Conservation (phyloP, 208 protist genomes). For the Wallacemonas sp. region DNA sequence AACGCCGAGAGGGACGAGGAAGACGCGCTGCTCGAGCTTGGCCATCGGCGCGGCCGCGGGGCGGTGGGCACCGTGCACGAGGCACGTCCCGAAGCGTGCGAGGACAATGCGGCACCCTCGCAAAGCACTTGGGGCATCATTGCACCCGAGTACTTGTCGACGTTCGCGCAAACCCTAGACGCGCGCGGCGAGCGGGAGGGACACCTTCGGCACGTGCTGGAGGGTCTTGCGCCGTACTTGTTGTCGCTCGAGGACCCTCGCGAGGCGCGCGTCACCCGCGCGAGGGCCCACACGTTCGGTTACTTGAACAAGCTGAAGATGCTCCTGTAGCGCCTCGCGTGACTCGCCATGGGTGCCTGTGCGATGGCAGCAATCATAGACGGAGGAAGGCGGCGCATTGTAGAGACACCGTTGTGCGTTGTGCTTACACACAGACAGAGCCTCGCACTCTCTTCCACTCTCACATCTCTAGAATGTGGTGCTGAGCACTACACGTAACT, state of each 20-base stretch:
- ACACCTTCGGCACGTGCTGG: conserved; percentile 44
- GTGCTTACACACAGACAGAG: too few species aligned
- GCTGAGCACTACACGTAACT: too few species aligned
- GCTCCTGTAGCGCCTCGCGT: conserved; percentile 39
- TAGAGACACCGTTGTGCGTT: too few species aligned
- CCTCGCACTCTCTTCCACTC: too few species aligned
- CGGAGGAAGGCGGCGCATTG: too few species aligned
- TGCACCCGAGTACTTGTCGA: conserved; percentile 45
- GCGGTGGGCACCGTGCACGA: conserved; percentile 1
- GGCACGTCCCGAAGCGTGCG: not conserved
- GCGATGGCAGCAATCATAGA: too few species aligned
- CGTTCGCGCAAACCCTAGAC: conserved; percentile 71
- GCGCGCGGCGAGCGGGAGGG: conserved; percentile 67
- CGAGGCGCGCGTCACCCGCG: conserved; percentile 57
- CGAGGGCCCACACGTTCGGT: conserved; percentile 66
- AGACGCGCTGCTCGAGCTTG: not conserved
- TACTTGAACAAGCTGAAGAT: conserved; percentile 80
- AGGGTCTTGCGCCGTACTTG: conserved; percentile 59
- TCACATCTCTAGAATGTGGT: too few species aligned
- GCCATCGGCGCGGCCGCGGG: too few species aligned
- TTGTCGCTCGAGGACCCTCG: conserved; percentile 32
- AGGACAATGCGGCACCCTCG: conserved; percentile 2
- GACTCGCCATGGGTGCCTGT: too few species aligned
- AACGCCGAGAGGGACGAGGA: conserved; percentile 52
- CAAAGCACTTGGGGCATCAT: conserved; percentile 75